Evolutionary conservation across 495 filamentous ascomycete genomes (phyloP).

Genomic region (Letharia columbiana): DNA sequence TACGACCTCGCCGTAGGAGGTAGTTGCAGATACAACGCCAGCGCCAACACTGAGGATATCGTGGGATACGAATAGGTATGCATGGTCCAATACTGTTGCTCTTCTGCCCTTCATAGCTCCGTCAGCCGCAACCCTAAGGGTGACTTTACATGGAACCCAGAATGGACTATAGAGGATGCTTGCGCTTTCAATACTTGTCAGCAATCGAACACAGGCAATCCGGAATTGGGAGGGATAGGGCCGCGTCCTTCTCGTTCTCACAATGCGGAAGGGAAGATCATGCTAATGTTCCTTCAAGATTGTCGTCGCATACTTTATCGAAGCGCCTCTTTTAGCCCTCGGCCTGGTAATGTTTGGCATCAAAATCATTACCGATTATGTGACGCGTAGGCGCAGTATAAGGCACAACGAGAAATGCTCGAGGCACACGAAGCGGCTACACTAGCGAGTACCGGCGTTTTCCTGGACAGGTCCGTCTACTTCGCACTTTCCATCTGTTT

Average conservation of each 20-base stretch:
- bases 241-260: neutral
- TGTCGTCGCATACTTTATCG: neutral
- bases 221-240: slow-evolving; percentile 9
- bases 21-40: neutral
- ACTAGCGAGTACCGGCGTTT: neutral
- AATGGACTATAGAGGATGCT: slow-evolving; percentile 1
- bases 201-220: slow-evolving; percentile 9
- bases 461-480: neutral
- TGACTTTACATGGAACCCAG: neutral
- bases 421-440: slow-evolving; percentile 1
- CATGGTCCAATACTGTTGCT: slow-evolving; percentile 8
- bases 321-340: neutral
- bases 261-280: neutral
- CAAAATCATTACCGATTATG: neutral
- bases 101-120: neutral
- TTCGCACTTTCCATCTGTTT: slow-evolving; percentile 5
- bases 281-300: neutral
- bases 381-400: neutral
- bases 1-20: neutral
- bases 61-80: neutral
- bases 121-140: neutral
- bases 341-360: neutral
- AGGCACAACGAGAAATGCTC: neutral
- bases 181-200: slow-evolving; percentile 9
- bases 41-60: neutral